Evolutionary conservation across 257 asterid genomes (phyloP).

Genomic region (Solanum ahanhuiri): DNA sequence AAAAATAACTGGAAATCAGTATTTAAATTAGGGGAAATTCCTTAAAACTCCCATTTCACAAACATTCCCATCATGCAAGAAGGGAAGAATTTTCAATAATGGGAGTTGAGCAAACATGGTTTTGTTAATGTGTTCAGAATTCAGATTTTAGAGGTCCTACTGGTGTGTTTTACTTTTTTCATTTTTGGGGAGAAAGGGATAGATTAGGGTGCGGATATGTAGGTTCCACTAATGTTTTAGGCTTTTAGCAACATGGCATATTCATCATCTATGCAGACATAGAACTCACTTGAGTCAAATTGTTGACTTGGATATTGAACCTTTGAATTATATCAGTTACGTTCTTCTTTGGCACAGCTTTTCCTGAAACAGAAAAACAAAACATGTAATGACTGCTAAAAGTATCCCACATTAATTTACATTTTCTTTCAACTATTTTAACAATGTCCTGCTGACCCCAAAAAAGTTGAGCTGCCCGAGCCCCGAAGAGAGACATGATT

Average conservation of each 20-base stretch:
- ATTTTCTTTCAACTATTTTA: neutral
- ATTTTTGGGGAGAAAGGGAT: neutral
- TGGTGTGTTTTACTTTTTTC: neutral
- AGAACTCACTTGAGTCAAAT: constrained; percentile 85
- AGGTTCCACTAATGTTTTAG: neutral
- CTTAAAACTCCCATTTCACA: neutral
- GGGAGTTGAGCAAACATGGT: neutral
- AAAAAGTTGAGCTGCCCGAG: neutral
- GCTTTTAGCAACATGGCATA: neutral
- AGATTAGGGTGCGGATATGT: neutral
- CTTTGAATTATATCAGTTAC: constrained; percentile 46
- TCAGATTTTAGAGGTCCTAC: neutral
- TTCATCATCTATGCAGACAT: neutral
- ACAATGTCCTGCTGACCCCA: neutral
- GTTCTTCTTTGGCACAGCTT: constrained; percentile 54
- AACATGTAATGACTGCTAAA: constrained; percentile 1
- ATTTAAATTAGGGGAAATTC: neutral
- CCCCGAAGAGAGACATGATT: neutral
- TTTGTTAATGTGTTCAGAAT: neutral
- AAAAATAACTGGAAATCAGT: neutral
- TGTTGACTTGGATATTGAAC: constrained; percentile 91
- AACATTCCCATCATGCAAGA: neutral
- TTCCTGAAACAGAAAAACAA: constrained; percentile 34
- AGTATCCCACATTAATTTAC: neutral
- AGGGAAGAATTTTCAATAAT: neutral